Percentiles rank a stretch among this genome's conserved stretches.
Conservation (phyloP, 1,284 basidiomycete species). For the Tausonia pullulans region DNA sequence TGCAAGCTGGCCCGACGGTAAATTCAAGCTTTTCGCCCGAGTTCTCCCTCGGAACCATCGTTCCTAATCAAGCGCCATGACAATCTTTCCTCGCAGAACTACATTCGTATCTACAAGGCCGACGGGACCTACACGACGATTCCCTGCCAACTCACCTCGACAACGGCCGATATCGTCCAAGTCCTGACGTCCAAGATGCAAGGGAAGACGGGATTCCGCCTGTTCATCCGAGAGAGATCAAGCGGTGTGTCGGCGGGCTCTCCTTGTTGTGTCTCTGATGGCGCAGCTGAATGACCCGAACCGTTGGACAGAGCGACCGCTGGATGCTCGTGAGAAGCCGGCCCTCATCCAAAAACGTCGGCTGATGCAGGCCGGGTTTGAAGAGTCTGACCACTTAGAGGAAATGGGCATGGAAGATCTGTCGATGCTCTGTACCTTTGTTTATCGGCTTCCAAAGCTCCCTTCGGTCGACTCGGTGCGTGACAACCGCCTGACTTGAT, state of each 20-base stretch:
- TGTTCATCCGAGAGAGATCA: conserved; percentile 74
- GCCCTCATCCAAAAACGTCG: conserved; percentile 73
- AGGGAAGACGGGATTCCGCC: conserved; percentile 48
- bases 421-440: conserved; percentile 77
- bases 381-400: conserved; percentile 66
- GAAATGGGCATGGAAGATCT: conserved; percentile 72
- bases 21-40: conserved; percentile 7
- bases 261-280: background rate
- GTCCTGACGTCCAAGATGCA: conserved; percentile 48
- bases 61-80: background rate
- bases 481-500: conserved; percentile 18
- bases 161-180: conserved; percentile 57
- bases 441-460: conserved; percentile 44
- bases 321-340: conserved; percentile 71
- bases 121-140: conserved; percentile 65
- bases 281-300: background rate
- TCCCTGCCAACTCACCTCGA: conserved; percentile 52
- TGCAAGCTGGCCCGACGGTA: conserved; percentile 18
- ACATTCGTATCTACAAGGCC: conserved; percentile 63
- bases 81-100: conserved; percentile 26
- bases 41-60: background rate
- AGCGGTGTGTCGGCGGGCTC: conserved; percentile 47
- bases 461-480: conserved; percentile 49
- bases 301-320: conserved; percentile 53
- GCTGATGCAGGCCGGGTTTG: conserved; percentile 84